Percentiles rank a stretch among this genome's conserved stretches.
Evolutionary conservation across 495 filamentous ascomycete species (phyloP).

Genomic region (Aspergillus kassunensis): DNA sequence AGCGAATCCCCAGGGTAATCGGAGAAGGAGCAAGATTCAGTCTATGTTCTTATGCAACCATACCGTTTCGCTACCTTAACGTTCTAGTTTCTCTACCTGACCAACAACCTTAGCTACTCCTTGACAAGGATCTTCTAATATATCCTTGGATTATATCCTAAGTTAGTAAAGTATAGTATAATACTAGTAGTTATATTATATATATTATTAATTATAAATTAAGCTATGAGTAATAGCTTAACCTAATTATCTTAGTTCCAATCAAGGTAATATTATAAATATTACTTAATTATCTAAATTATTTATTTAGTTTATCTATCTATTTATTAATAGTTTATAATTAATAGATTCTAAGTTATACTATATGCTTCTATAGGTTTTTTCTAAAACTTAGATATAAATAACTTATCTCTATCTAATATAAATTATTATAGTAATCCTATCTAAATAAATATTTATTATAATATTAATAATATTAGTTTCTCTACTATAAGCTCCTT

Average conservation of each 20-base stretch:
- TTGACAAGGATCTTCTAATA: not conserved
- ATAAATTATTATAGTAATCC: slow-evolving; percentile 1
- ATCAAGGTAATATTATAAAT: slow-evolving; percentile 4
- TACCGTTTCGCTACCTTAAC: no score
- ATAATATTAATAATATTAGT: not conserved
- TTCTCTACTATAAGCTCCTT: not conserved
- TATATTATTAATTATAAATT: slow-evolving; percentile 8
- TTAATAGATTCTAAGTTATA: not conserved
- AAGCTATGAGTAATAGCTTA: not conserved
- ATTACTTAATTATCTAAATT: slow-evolving; percentile 1
- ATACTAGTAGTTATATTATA: not conserved
- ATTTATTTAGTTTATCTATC: slow-evolving; percentile 1
- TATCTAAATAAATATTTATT: not conserved
- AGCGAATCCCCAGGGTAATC: no score
- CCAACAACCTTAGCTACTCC: no score
- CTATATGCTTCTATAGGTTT: not conserved
- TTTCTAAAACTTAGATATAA: slow-evolving; percentile 1
- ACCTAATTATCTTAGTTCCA: not conserved
- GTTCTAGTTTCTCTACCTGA: no score
- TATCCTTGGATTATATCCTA: slow-evolving; percentile 1
- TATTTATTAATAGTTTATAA: not conserved
- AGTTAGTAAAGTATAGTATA: slow-evolving; percentile 3
- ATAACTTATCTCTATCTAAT: not conserved
- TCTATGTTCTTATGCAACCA: no score
- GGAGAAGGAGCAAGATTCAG: no score